Conservation (phyloP, 2,329 filamentous ascomycete species). For the Boeremia exigua region DNA sequence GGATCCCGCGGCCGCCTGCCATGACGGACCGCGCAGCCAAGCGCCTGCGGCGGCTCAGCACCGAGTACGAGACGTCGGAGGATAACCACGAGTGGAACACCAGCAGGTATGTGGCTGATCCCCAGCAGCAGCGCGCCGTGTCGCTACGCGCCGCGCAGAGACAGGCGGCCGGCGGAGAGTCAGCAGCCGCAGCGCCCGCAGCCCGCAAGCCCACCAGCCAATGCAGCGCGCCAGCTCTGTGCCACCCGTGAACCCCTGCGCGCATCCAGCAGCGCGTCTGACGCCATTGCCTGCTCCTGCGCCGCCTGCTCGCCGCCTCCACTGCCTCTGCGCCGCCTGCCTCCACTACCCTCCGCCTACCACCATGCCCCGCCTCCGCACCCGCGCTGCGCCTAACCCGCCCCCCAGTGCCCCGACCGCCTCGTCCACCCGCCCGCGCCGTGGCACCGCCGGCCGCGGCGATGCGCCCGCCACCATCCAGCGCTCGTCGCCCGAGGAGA, state of each 20-base stretch:
- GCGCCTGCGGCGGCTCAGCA: conserved; percentile 50
- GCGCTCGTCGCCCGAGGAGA: conserved; percentile 50
- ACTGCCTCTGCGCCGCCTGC: neutral
- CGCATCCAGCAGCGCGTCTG: conserved; percentile 20
- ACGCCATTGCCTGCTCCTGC: conserved; percentile 20
- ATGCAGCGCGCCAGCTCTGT: conserved; percentile 29
- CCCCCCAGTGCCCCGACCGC: conserved; percentile 45
- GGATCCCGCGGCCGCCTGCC: neutral
- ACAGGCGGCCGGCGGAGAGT: too few relatives aligned
- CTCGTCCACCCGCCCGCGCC: conserved; percentile 47
- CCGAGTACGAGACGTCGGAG: conserved; percentile 47
- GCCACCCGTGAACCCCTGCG: conserved; percentile 30
- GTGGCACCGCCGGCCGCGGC: conserved; percentile 42
- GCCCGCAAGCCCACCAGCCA: neutral
- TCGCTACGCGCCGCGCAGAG: conserved; percentile 23
- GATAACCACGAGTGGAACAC: conserved; percentile 31
- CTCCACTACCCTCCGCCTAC: conserved; percentile 33
- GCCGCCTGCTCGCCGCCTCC: neutral
- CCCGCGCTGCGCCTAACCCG: conserved; percentile 43
- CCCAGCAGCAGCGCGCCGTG: conserved; percentile 18
- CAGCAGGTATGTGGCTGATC: conserved; percentile 42
- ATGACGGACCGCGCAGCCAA: conserved; percentile 46
- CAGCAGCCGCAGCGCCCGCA: too few relatives aligned
- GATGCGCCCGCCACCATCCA: conserved; percentile 45
- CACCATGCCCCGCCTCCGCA: conserved; percentile 47